Conservation (phyloP, 495 filamentous ascomycete genomes). For the Copromyces sp. region DNA sequence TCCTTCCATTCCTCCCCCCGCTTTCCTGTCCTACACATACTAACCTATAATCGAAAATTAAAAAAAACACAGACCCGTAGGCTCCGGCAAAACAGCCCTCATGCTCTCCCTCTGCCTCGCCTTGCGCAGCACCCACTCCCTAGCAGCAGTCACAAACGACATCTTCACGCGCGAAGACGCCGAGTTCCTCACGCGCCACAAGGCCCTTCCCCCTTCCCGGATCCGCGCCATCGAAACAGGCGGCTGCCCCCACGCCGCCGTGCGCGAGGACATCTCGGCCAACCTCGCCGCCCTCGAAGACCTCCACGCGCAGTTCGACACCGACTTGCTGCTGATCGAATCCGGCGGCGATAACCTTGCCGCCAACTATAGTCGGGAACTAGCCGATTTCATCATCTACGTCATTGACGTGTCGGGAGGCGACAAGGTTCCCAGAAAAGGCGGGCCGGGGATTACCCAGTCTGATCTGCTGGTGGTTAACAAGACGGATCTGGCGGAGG, state of each 20-base stretch:
- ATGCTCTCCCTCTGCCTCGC: slow-evolving; percentile 83
- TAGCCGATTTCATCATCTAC: slow-evolving; percentile 96
- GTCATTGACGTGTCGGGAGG: slow-evolving; percentile 97
- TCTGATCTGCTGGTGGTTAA: slow-evolving; percentile 88
- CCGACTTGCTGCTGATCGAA: slow-evolving; percentile 81
- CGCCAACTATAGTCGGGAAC: slow-evolving; percentile 86
- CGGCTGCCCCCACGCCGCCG: slow-evolving; percentile 93
- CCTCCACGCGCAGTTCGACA: slow-evolving; percentile 63
- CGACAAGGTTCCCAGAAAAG: slow-evolving; percentile 93
- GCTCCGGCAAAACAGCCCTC: slow-evolving; percentile 92
- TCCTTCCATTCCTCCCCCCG: neutral
- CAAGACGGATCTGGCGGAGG: slow-evolving; percentile 89
- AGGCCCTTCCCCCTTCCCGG: slow-evolving; percentile 67
- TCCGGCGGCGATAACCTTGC: slow-evolving; percentile 93
- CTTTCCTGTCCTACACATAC: slow-evolving; percentile 7
- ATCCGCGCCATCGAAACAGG: slow-evolving; percentile 97
- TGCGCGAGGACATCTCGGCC: slow-evolving; percentile 89
- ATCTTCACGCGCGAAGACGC: slow-evolving; percentile 98
- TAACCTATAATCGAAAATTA: neutral
- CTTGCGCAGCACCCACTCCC: slow-evolving; percentile 65
- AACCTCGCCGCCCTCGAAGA: slow-evolving; percentile 89
- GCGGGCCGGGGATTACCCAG: slow-evolving; percentile 93
- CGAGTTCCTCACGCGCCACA: slow-evolving; percentile 85
- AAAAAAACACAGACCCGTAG: slow-evolving; percentile 60
- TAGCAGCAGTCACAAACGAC: slow-evolving; percentile 96